Conservation (phyloP, 257 asterid genomes). For the Solanum medicagineum region DNA sequence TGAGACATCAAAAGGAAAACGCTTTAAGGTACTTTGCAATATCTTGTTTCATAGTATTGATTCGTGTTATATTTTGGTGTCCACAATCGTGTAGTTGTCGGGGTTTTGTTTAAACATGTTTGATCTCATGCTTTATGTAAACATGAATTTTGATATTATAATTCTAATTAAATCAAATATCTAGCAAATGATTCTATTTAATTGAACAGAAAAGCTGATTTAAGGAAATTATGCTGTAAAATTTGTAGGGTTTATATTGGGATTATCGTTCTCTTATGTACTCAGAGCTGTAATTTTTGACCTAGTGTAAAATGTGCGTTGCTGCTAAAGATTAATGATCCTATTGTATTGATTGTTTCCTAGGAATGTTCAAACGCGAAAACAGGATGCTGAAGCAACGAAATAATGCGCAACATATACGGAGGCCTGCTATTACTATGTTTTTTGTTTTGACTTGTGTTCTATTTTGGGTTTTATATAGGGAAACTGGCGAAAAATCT, state of each 20-base stretch:
- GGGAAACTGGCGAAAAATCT: constrained; percentile 20
- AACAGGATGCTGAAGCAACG: constrained; percentile 33
- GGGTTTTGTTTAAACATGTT: background rate
- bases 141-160: background rate
- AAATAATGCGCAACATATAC: constrained; percentile 16
- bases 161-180: background rate
- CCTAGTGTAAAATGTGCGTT: background rate
- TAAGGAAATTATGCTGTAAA: background rate
- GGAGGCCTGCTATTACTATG: constrained; percentile 22
- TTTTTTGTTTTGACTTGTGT: constrained; percentile 28
- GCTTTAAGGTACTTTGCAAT: background rate
- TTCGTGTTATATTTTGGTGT: background rate
- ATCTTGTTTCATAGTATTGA: background rate
- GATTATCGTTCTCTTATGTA: background rate
- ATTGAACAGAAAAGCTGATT: background rate
- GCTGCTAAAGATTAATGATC: background rate
- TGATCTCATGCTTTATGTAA: background rate
- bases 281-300: background rate
- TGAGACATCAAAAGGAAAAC: background rate
- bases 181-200: background rate
- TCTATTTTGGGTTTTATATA: constrained; percentile 26
- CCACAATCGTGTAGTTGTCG: background rate
- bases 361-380: constrained; percentile 49
- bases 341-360: background rate
- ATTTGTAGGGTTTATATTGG: background rate